These are phyloP conservation scores for Schizopora paradoxa DNA, from an alignment of 1,284 basidiomycete genomes.

Conservation along the genomic window DNA sequence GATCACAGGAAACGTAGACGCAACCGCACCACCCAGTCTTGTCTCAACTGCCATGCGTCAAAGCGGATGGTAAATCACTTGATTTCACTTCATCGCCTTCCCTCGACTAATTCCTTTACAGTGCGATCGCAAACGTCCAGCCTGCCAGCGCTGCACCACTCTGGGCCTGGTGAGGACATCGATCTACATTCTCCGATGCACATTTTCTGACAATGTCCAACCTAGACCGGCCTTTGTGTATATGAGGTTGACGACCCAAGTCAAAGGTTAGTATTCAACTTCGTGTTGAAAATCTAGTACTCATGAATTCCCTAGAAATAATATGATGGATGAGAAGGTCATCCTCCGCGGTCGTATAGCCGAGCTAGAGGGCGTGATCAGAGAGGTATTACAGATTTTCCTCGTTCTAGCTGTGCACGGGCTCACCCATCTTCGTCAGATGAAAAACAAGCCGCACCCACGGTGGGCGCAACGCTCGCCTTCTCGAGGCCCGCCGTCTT, in stretches of 20 bases:
- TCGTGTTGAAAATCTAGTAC: neutral
- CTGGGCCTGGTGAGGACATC: constrained; percentile 52
- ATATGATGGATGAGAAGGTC: constrained; percentile 50
- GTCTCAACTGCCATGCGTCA: constrained; percentile 67
- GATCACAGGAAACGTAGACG: constrained; percentile 54
- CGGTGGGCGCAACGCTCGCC: constrained; percentile 43
- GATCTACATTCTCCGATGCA: neutral
- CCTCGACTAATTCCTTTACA: constrained; percentile 24
- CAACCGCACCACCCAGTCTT: constrained; percentile 62
- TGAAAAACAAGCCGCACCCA: constrained; percentile 71
- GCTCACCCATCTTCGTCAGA: constrained; percentile 28
- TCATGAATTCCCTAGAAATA: constrained; percentile 24
- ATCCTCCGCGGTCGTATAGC: constrained; percentile 70
- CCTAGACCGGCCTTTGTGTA: constrained; percentile 73
- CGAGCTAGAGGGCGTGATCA: constrained; percentile 78
- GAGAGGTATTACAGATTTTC: constrained; percentile 46
- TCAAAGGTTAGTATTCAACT: constrained; percentile 37
- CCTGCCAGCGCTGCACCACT: constrained; percentile 67
- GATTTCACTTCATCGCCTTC: neutral
- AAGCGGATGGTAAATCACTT: constrained; percentile 66
- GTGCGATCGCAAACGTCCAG: constrained; percentile 67
- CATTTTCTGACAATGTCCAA: constrained; percentile 2
- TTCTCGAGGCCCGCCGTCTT: neutral
- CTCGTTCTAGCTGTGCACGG: constrained; percentile 9
- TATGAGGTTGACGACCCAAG: constrained; percentile 79